Base-by-base conservation (phyloP, 2,329 filamentous ascomycete species). In the Myriosclerotinia curreyana region DNA sequence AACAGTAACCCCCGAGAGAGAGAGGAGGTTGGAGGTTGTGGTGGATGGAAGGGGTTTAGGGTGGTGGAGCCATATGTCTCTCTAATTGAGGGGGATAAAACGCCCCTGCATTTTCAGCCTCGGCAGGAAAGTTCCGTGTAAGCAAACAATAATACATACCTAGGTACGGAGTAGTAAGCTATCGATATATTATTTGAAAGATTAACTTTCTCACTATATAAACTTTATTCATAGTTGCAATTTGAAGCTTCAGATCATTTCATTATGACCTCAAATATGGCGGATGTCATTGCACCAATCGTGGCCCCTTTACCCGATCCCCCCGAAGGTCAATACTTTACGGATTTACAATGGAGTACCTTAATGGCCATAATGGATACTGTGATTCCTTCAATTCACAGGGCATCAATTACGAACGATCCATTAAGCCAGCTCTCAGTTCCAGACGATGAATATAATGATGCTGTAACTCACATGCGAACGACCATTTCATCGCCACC, bases 351-450 rank as follows among this genome's bases (percentile, higher is more conserved):
- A 75, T 87, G 84, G 85, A 73, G 77, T 48, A 80, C 81, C 2
- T 71, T 86, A 50, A 77, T 81, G 68, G 77, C 83, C 2, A 74
- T 87, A 8, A 74, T 86, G 49, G 84, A 87, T 68, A 82, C 81
- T n/a, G 75, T 84, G 22, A 75, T 91, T 40, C 86, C 88, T 2
- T 81, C 86, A 25, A 79, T 90, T 66, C 79, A 78, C 25, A 72
- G 78, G 17, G 75, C 78, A 17, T 54, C 69, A 20, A 48, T 25
- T 5, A 40, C 53, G 42, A 64, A 36, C 22, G 48, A 66, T 28
- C 28, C 60, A 42, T 53, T 28, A 53, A 75, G 83, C 65, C 74
- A 68, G 53, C 53, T 85, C 20, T 73, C 74, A 20, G 75, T 86
- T 15, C 73, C 81, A 0, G 79, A 83, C 60, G 75, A 75, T n/a